Base-by-base conservation (phyloP, 306 rosid genomes). In the Lablab purpureus region DNA sequence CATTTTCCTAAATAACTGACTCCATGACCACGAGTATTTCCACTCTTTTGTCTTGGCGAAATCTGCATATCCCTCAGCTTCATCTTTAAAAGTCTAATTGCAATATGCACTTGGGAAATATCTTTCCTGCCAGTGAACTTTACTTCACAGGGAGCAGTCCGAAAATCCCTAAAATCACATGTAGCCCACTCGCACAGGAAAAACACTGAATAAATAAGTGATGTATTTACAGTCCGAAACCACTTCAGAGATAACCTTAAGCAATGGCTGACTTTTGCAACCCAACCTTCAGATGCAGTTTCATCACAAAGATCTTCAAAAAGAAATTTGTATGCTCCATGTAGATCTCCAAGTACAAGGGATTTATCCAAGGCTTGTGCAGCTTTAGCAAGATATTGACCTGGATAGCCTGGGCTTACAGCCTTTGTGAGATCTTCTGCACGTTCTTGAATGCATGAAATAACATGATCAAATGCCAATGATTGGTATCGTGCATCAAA, bases 171-270 rank as follows among this genome's bases (percentile, higher is more conserved):
- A 87, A 87, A 93, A 79, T 89, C 98, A 89, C 99, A 95, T 40
- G 98, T 90, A 76, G 98, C 99, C 99, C 99, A 95, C 85, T 95
- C 99, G 43, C 97, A 93, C 21, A 95, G 90, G 84, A 91, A 90
- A 89, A 95, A 95, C 60, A 91, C 94, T 10, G 98, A 91, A 82
- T 88, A 81, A 71, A 90, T 77, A 80, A 90, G 80, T 34, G 98
- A 84, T 41, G 83, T 63, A 81, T 67, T 83, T 74, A 90, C 88
- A 75, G 87, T 85, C 75, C 88, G 94, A 81, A 93, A 82, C 97
- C 97, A 93, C 79, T 86, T 95, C 86, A 95, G 54, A 3, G 98
- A 90, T 84, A 92, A 86, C 88, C 92, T 91, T 75, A 95, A 89
- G 85, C 93, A 89, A 17, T 90, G 88, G 83, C 97, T 89, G 18